Evolutionary conservation across 441 rosid genomes (phyloP).

Genomic region (Erodium texanum): DNA sequence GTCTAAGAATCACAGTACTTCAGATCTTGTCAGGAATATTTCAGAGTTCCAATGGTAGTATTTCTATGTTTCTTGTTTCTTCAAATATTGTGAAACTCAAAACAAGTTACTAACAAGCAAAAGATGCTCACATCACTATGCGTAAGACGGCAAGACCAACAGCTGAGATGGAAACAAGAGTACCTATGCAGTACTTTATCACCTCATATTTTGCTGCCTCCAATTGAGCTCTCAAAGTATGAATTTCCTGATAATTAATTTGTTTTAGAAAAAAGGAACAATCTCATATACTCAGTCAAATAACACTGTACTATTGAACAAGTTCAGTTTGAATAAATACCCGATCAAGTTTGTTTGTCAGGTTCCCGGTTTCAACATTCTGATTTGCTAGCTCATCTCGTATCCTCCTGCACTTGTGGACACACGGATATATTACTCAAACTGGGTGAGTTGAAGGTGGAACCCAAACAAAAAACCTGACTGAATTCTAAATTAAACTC

Average conservation of each 20-base stretch:
- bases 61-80: neutral
- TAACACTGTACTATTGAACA: neutral
- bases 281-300: neutral
- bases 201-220: slow-evolving; percentile 61
- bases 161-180: slow-evolving; percentile 54
- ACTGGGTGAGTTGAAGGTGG: neutral
- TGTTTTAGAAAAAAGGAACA: neutral
- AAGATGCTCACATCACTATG: slow-evolving; percentile 30
- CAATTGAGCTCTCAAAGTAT: slow-evolving; percentile 46
- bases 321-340: slow-evolving; percentile 18
- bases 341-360: slow-evolving; percentile 60
- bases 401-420: slow-evolving; percentile 35
- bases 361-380: slow-evolving; percentile 41
- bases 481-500: slow-evolving; percentile 3
- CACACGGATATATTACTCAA: neutral
- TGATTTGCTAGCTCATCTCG: slow-evolving; percentile 51
- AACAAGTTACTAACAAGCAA: neutral
- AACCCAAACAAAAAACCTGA: neutral
- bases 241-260: slow-evolving; percentile 37
- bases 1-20: neutral
- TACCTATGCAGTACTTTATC: slow-evolving; percentile 52
- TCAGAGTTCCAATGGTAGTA: neutral
- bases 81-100: neutral
- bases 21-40: neutral
- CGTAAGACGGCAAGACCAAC: slow-evolving; percentile 53